Evolutionary conservation across 306 rosid species (phyloP).

Genomic region (Prunus salicina): DNA sequence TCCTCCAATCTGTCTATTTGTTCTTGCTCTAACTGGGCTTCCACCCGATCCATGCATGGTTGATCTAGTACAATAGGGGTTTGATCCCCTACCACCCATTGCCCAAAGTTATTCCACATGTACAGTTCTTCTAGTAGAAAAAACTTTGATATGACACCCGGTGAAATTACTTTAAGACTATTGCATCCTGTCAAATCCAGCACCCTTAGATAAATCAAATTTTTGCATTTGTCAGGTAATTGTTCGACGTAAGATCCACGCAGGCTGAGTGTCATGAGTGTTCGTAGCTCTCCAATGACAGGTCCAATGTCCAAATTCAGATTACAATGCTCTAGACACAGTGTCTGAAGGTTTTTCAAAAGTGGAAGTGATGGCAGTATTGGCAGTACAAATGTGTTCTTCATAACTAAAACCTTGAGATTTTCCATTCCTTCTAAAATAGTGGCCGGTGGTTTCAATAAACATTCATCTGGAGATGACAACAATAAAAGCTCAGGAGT

Average conservation of each 20-base stretch:
- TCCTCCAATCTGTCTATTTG: too few species aligned
- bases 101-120: not conserved
- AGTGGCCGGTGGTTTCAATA: not conserved
- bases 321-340: not conserved
- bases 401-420: not conserved
- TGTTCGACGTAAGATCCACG: not conserved
- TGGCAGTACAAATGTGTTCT: fast-evolving
- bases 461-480: not conserved
- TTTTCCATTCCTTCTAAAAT: not conserved
- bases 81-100: not conserved
- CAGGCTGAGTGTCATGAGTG: not conserved
- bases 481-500: not conserved
- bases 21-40: too few species aligned
- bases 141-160: not conserved
- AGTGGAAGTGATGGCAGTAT: not conserved
- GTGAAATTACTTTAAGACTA: not conserved
- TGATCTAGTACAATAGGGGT: too few species aligned
- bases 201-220: not conserved
- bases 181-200: not conserved
- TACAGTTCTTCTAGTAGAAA: not conserved
- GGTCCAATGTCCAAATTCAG: not conserved
- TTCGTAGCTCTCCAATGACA: not conserved
- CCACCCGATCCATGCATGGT: too few species aligned
- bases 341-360: not conserved
- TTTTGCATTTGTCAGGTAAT: not conserved